Evolutionary conservation across 192 early-diverging fungal species (phyloP).

Genomic region (Phlyctochytrium arcticum): DNA sequence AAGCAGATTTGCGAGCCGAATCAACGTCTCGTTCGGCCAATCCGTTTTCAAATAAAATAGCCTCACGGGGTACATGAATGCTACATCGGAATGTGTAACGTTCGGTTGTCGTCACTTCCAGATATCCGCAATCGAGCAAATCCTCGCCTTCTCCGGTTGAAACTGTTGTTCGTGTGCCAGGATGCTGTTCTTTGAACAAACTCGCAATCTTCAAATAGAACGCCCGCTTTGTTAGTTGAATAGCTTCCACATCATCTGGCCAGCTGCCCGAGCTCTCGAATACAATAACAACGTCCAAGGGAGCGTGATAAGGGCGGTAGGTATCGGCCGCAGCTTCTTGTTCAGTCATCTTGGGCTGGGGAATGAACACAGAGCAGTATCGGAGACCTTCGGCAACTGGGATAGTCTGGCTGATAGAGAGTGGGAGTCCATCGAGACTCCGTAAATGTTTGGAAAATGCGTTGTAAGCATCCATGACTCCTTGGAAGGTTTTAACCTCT

Average conservation of each 20-base stretch:
- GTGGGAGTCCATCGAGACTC: conserved; percentile 60
- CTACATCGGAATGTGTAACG: conserved; percentile 82
- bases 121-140: conserved; percentile 19
- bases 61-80: conserved; percentile 70
- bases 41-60: conserved; percentile 51
- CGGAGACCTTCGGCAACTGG: conserved; percentile 61
- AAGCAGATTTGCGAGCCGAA: background rate
- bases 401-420: conserved; percentile 57
- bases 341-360: conserved; percentile 50
- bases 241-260: conserved; percentile 82
- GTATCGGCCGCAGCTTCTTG: conserved; percentile 7
- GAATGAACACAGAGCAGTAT: conserved; percentile 71
- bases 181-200: conserved; percentile 36
- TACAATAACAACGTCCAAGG: conserved; percentile 72
- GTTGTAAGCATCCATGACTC: conserved; percentile 62
- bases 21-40: conserved; percentile 51
- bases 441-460: conserved; percentile 59
- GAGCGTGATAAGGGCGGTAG: conserved; percentile 24
- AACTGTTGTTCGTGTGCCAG: conserved; percentile 46
- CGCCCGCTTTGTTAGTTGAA: conserved; percentile 88
- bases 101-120: conserved; percentile 63
- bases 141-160: conserved; percentile 19
- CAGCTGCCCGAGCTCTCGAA: conserved; percentile 81
- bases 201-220: conserved; percentile 78
- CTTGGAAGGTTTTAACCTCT: conserved; percentile 52